phyloP scores from a whole-genome alignment of 805 yeast species.

The Ogataea corticis region DNA sequence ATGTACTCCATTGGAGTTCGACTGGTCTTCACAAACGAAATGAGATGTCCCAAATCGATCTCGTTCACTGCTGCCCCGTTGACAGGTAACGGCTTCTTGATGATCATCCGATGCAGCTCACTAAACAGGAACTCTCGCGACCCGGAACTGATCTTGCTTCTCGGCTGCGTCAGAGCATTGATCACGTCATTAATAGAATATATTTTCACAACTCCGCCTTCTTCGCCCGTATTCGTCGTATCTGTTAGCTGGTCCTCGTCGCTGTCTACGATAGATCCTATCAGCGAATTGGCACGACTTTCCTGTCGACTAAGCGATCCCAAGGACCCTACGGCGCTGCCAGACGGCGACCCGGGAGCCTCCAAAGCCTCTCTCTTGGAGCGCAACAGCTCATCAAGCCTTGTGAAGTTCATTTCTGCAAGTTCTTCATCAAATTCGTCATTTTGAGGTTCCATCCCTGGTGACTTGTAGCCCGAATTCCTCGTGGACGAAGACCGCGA shows the following conservation, averaged over 20 bases:
- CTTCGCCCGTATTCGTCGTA: constrained; percentile 10
- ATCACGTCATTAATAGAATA: constrained; percentile 47
- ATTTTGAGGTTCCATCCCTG: constrained; percentile 13
- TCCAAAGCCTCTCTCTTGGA: constrained; percentile 14
- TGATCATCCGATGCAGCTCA: constrained; percentile 49
- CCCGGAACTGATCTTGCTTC: constrained; percentile 46
- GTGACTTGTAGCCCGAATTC: constrained; percentile 15
- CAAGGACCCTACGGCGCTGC: not conserved
- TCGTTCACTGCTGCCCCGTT: constrained; percentile 33
- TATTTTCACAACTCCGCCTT: constrained; percentile 18
- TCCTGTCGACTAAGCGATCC: constrained; percentile 21
- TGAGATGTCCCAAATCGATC: constrained; percentile 38
- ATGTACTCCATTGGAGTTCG: constrained; percentile 37
- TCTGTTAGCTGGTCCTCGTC: constrained; percentile 12
- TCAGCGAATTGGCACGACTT: constrained; percentile 29
- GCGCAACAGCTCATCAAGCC: constrained; percentile 24
- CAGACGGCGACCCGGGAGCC: constrained; percentile 4
- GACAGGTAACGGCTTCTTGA: constrained; percentile 38
- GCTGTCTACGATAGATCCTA: constrained; percentile 23
- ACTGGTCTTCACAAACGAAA: constrained; percentile 33
- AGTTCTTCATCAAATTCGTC: constrained; percentile 25
- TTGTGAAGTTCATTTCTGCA: constrained; percentile 20
- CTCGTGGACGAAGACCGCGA: constrained; percentile 15
- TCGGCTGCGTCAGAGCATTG: constrained; percentile 39
- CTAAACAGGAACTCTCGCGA: constrained; percentile 51